Percentiles rank a stretch among this genome's conserved stretches.
Conservation (phyloP, 306 rosid species). For the Neltuma alba region DNA sequence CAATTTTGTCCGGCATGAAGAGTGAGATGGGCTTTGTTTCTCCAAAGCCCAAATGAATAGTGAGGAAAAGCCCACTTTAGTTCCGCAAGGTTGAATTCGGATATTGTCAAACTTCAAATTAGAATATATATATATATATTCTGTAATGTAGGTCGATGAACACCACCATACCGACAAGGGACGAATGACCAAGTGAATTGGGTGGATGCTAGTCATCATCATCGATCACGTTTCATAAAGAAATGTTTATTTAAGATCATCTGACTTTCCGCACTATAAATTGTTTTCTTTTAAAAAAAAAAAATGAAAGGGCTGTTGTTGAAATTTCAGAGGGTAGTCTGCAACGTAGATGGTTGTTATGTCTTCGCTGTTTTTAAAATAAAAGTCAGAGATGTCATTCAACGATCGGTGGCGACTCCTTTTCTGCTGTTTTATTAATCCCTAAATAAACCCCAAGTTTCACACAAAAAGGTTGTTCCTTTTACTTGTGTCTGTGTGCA, state of each 20-base stretch:
- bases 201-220: not conserved
- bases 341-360: not conserved
- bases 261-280: not conserved
- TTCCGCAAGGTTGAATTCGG: too few relatives aligned
- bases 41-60: too few relatives aligned
- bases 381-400: slow-evolving; percentile 1
- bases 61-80: too few relatives aligned
- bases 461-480: not conserved
- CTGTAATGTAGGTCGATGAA: not conserved
- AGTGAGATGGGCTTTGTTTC: too few relatives aligned
- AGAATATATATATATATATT: too few relatives aligned
- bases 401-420: not conserved
- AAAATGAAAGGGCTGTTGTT: not conserved
- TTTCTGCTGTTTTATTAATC: not conserved
- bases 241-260: not conserved
- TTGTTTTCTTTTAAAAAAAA: not conserved
- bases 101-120: too few relatives aligned
- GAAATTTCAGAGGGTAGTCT: not conserved
- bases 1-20: too few relatives aligned
- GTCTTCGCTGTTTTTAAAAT: not conserved
- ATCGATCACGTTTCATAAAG: not conserved
- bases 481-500: not conserved
- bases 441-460: not conserved
- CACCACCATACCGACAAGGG: not conserved
- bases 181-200: not conserved